Conservation (phyloP, 108 stramenopile genomes). For the Cyclotella kingstonii region DNA sequence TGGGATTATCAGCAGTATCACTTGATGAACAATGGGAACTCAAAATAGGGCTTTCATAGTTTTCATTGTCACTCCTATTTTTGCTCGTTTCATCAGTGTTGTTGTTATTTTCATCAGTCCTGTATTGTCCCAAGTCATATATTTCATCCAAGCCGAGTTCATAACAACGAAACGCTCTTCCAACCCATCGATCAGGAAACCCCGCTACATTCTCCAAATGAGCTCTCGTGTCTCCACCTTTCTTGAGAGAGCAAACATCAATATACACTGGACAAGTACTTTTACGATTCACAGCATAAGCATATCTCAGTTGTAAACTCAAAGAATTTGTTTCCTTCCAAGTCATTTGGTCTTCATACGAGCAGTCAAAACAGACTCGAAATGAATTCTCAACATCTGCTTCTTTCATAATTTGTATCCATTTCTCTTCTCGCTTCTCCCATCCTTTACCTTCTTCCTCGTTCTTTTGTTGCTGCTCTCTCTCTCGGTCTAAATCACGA, state of each 20-base stretch:
- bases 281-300: slow-evolving; percentile 66
- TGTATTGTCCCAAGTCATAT: slow-evolving; percentile 9
- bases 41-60: no score
- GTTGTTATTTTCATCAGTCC: neutral
- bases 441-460: slow-evolving; percentile 54
- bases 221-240: slow-evolving; percentile 39
- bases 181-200: slow-evolving; percentile 66
- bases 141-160: slow-evolving; percentile 47
- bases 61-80: neutral
- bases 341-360: slow-evolving; percentile 72
- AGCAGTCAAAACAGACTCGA: slow-evolving; percentile 68
- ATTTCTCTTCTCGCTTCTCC: slow-evolving; percentile 45
- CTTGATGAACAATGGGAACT: no score
- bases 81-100: neutral
- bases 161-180: slow-evolving; percentile 53
- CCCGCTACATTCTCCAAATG: slow-evolving; percentile 71
- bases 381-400: slow-evolving; percentile 38
- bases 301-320: slow-evolving; percentile 66
- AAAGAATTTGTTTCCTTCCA: slow-evolving; percentile 65
- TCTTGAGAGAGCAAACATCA: slow-evolving; percentile 38
- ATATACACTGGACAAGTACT: slow-evolving; percentile 50
- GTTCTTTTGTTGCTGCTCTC: slow-evolving; percentile 33
- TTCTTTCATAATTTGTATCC: slow-evolving; percentile 37
- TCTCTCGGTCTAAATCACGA: slow-evolving; percentile 68
- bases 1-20: neutral